These are phyloP conservation scores for Candida silvicultrix DNA, from an alignment of 805 yeast genomes.

Conservation along the genomic window DNA sequence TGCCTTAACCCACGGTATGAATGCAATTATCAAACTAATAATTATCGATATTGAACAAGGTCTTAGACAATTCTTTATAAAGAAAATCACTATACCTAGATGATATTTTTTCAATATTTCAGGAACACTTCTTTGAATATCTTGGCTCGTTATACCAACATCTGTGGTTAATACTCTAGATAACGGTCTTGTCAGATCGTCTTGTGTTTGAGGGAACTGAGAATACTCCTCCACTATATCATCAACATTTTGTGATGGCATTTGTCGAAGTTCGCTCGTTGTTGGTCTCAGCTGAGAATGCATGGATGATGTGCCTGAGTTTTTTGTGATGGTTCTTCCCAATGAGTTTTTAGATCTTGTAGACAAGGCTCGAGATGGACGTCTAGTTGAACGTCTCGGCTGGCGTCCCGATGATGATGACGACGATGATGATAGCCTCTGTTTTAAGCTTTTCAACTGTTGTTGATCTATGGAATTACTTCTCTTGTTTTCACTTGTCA, in stretches of 20 bases:
- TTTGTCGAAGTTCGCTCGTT: slow-evolving; percentile 4
- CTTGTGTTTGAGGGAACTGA: neutral
- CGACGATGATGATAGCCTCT: neutral
- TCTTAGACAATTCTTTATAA: slow-evolving; percentile 45
- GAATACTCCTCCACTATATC: slow-evolving; percentile 40
- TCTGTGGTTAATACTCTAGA: slow-evolving; percentile 11
- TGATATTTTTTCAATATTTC: slow-evolving; percentile 14
- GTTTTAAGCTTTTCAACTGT: neutral
- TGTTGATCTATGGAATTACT: neutral
- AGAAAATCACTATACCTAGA: slow-evolving; percentile 25
- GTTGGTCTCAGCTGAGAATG: neutral
- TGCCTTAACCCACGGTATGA: slow-evolving; percentile 79
- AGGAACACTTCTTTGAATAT: slow-evolving; percentile 8
- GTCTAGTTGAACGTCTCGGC: neutral
- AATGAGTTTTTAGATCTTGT: neutral
- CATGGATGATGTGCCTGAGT: neutral
- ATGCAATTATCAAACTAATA: slow-evolving; percentile 55
- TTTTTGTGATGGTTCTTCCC: neutral
- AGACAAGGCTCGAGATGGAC: neutral
- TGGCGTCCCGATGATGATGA: too few species aligned
- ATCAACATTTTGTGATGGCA: slow-evolving; percentile 34
- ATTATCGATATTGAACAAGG: slow-evolving; percentile 74
- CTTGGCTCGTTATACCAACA: slow-evolving; percentile 10
- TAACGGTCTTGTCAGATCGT: slow-evolving; percentile 2
- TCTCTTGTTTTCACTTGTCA: neutral